Conservation (phyloP, 768 basidiomycete genomes). For the Boletus barrowsii region DNA sequence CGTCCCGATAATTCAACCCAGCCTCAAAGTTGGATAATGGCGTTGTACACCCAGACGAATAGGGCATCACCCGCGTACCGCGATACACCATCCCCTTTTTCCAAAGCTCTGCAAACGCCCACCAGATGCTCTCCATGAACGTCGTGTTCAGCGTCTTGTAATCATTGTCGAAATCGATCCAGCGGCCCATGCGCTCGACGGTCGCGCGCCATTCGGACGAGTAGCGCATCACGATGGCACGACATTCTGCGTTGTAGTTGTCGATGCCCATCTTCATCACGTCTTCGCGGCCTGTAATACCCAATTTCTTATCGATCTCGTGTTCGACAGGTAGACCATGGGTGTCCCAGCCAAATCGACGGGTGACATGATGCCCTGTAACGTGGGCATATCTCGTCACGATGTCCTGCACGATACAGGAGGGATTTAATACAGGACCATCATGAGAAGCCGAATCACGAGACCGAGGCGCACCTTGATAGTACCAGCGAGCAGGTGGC, state of each 20-base stretch:
- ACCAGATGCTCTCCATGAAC: conserved; percentile 99
- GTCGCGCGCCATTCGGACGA: conserved; percentile 90
- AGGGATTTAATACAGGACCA: not conserved
- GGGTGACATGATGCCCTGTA: conserved; percentile 87
- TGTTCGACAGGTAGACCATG: conserved; percentile 99
- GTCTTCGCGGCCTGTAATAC: conserved; percentile 89
- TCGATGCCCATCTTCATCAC: conserved; percentile 95
- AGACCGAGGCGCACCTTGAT: conserved; percentile 66
- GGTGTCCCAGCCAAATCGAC: conserved; percentile 98
- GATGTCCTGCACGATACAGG: conserved; percentile 67
- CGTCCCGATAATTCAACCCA: conserved; percentile 86
- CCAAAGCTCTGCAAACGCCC: conserved; percentile 95
- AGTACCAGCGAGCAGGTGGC: conserved; percentile 88
- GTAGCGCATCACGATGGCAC: conserved; percentile 97
- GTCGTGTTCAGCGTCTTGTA: conserved; percentile 94
- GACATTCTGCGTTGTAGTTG: conserved; percentile 96
- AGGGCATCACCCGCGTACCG: conserved; percentile 95
- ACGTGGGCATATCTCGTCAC: conserved; percentile 95
- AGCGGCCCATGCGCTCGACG: conserved; percentile 97
- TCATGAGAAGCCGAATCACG: conserved; percentile 3
- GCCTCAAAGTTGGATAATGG: conserved; percentile 98
- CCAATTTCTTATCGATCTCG: conserved; percentile 96
- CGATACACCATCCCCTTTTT: conserved; percentile 91
- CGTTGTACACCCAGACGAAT: conserved; percentile 94
- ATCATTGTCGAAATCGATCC: conserved; percentile 99